Evolutionary conservation across 192 early-diverging fungal species (phyloP), one percentile per base, ranked within the genome.

Genomic region (Backusella mclennaniae): DNA sequence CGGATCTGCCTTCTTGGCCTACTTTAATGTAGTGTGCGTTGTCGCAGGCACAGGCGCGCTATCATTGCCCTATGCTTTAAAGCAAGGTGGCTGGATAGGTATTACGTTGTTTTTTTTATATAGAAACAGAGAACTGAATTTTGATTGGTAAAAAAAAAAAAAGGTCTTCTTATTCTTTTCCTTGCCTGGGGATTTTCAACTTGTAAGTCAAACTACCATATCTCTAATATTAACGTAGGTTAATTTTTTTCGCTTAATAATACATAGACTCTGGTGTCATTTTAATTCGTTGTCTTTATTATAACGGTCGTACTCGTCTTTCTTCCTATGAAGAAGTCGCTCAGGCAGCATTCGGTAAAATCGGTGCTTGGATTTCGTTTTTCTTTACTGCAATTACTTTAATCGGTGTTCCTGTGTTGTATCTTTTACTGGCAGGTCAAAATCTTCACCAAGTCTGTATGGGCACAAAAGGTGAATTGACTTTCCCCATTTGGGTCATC

Each of bases 11-110:
- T 77, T 87, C 35, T 78, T 84, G 19, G 90, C 87, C 35, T 89
- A 86, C 49, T 82, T 88, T 21, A 89, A 88, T 71, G 80, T 92
- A 12, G 84, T 89, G 8, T 95, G 94, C 76, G 91, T 93, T 21
- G 90, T 92, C 14, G 93, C 93, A n/a, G 95, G 95, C 42, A 93
- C 91, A 9, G 95, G 95, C n/a, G 87, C 94, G 29, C 85, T 95
- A 21, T 91, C 93, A 71, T 84, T 96, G 31, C 95, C 95, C 29
- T 81, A 81, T 66, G 76, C 80, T 35, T 56, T 81, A 12, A 68
- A 66, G 63, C 80, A 81, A 74, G 80, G 80, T 31, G 80, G 80
- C 8, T 81, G 80, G 80, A 81, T 81, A 35, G 80, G 80, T 77
- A 69, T 69, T 11, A 75, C 19, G 12, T 19, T n/a, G 15, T 68